phyloP scores from a whole-genome alignment of 2,329 filamentous ascomycete genomes.

The Drechslera avenae region DNA sequence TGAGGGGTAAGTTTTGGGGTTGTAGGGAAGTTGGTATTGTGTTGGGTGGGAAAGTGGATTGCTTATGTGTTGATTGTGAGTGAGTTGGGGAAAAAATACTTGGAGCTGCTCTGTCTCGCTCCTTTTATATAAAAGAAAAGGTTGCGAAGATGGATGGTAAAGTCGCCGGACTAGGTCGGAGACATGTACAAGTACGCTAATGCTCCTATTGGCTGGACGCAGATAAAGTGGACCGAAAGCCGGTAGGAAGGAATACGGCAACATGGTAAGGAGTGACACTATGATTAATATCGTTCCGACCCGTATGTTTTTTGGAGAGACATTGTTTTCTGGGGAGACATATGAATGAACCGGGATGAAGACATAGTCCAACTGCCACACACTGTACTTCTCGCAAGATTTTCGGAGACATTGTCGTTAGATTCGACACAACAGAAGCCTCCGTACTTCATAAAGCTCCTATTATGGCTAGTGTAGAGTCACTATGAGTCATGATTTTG shows the following conservation, averaged over 20 bases:
- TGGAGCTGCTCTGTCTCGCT: neutral
- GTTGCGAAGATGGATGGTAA: constrained; percentile 1
- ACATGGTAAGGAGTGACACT: no score
- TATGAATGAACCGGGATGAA: no score
- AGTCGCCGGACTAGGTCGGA: constrained; percentile 26
- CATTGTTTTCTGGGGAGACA: no score
- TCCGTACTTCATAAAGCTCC: neutral
- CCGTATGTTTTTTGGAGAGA: no score
- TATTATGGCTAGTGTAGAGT: neutral
- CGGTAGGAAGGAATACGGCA: neutral
- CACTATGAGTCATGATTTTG: neutral
- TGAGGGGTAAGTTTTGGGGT: neutral
- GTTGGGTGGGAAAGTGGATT: neutral
- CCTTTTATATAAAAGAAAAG: neutral
- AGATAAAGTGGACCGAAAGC: neutral
- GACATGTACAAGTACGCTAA: constrained; percentile 16
- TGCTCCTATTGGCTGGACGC: constrained; percentile 18
- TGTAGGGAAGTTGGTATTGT: neutral
- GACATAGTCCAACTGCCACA: no score
- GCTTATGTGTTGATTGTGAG: neutral
- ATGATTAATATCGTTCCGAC: no score
- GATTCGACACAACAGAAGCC: neutral
- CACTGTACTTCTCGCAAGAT: neutral
- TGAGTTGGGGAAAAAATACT: neutral
- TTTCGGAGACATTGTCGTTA: neutral